These are phyloP conservation scores for Solanum infundibuliforme DNA, from an alignment of 257 asterid genomes.

Conservation along the genomic window DNA sequence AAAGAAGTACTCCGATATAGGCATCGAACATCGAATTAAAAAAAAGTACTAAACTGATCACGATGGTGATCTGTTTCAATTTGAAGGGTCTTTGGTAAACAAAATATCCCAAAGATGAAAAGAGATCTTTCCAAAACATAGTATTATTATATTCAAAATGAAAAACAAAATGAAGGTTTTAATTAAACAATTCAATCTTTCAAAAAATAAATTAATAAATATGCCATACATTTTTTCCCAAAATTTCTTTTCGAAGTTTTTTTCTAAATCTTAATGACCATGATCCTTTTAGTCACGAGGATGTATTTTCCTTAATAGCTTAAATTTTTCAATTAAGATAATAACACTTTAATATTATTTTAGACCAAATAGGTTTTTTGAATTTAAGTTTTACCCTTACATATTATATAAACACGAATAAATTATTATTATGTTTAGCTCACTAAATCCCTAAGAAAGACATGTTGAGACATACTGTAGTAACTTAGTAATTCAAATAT, in stretches of 20 bases:
- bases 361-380: neutral
- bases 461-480: neutral
- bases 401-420: no score
- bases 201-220: neutral
- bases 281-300: neutral
- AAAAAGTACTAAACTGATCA: neutral
- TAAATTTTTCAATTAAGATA: neutral
- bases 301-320: neutral
- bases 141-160: neutral
- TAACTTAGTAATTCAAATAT: neutral
- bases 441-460: neutral
- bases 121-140: neutral
- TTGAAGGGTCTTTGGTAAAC: neutral
- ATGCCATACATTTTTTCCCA: neutral
- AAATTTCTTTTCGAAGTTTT: neutral
- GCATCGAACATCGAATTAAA: neutral
- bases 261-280: neutral
- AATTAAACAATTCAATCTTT: neutral
- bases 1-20: no score
- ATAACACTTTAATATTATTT: neutral
- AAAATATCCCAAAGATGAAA: neutral
- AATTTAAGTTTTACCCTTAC: neutral
- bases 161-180: neutral
- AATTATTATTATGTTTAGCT: neutral
- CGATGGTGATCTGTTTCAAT: neutral